These are phyloP conservation scores for Talaromyces sp. DNA, from an alignment of 2,329 filamentous ascomycete species.

Conservation along the genomic window DNA sequence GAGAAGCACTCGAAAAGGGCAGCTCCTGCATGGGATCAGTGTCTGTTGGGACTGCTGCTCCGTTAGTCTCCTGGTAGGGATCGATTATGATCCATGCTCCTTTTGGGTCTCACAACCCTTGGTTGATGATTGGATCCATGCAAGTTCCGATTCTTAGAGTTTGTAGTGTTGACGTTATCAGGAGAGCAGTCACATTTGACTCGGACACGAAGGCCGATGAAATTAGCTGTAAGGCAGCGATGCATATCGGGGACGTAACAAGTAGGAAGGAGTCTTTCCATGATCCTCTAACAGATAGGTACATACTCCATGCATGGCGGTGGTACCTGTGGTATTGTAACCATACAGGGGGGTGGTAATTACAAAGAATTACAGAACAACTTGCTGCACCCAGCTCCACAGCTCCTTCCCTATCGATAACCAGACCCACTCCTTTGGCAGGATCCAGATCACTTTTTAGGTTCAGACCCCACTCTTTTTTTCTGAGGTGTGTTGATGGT, in stretches of 20 bases:
- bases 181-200: slow-evolving; percentile 12
- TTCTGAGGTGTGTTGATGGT: not conserved
- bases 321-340: not conserved
- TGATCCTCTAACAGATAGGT: not conserved
- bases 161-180: not conserved
- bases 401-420: not conserved
- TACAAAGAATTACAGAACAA: not conserved
- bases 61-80: not conserved
- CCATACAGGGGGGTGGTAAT: not conserved
- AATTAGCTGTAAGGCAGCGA: not conserved
- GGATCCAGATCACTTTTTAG: not conserved
- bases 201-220: not conserved
- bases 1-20: not conserved
- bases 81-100: not conserved
- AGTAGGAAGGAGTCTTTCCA: not conserved
- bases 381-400: not conserved
- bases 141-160: not conserved
- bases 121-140: not conserved
- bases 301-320: not conserved
- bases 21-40: slow-evolving; percentile 9
- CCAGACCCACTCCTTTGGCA: not conserved
- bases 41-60: not conserved
- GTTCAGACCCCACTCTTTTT: not conserved
- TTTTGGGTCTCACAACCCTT: not conserved
- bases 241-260: not conserved